Evolutionary conservation across 1,139 yeast species (phyloP), one percentile per base, ranked within the genome.

Genomic region (Hemisphaericaspora lyxosophila): DNA sequence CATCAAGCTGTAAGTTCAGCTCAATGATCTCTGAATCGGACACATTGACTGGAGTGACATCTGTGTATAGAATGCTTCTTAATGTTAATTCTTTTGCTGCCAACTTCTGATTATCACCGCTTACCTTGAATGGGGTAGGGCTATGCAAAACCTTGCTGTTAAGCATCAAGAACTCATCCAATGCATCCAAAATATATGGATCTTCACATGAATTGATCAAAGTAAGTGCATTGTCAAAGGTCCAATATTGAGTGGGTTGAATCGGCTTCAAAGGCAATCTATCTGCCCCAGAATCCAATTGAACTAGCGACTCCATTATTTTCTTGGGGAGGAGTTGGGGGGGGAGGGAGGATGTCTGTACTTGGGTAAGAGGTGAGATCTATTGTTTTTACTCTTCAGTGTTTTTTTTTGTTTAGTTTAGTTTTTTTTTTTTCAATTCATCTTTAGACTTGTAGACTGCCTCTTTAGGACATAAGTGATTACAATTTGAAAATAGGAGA

Each of bases 121-220:
- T 26, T 20, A 9, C 8, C 8, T 33, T 24, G 35, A 75, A 70
- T 7, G 79, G 74, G 8, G 58, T 46, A 2, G 76, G 62, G 39
- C 56, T 55, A 14, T 61, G 51, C 7, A 70, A 43, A 1, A 69
- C 38, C 5, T 44, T 36, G 26, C 53, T 55, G 45, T 75, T 74
- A 28, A 62, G 43, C 20, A 64, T 42, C 30, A 79, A 54, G 48
- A 73, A 78, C 43, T 62, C 70, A 43, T 73, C 77, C 44, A 78
- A 53, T 1, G 75, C 69, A 34, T 67, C 69, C 33, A 62, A 42
- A 11, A 63, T 59, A 38, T 60, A 60, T 31, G 64, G 63, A 40
- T 64, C 70, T 20, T 53, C 55, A 31, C 61, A 52, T n/a, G 60
- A 50, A 38, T 53, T 54, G 36, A 73, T 49, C 12, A 71, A 51